Evolutionary conservation across 345 rosid species (phyloP).

Genomic region (Anacardium occidentale): DNA sequence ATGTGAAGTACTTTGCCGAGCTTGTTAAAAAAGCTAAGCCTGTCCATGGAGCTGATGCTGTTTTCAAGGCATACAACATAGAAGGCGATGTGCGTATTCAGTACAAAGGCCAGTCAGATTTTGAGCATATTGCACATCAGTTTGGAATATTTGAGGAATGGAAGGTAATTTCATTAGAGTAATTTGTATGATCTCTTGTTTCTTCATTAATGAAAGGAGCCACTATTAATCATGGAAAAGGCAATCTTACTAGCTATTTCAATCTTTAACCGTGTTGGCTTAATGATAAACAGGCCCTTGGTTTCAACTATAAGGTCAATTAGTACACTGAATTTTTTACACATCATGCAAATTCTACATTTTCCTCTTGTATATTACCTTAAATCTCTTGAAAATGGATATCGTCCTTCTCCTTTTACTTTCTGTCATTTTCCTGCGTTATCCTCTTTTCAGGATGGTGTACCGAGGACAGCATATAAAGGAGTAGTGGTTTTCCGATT

Average conservation of each 20-base stretch:
- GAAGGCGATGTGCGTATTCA: constrained; percentile 69
- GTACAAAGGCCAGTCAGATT: constrained; percentile 72
- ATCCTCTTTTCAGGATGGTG: constrained; percentile 67
- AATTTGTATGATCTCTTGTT: background rate
- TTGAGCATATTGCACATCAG: constrained; percentile 70
- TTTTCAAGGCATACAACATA: constrained; percentile 58
- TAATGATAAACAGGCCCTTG: no score
- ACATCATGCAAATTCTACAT: background rate
- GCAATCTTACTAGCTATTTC: background rate
- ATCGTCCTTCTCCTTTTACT: background rate
- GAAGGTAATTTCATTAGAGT: constrained; percentile 59
- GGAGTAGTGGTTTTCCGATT: constrained; percentile 83
- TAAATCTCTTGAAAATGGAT: background rate
- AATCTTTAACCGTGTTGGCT: background rate
- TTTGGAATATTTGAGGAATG: constrained; percentile 95
- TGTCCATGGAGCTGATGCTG: constrained; percentile 62
- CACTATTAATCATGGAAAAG: background rate
- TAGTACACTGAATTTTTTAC: background rate
- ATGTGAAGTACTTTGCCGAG: constrained; percentile 54
- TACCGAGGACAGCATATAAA: constrained; percentile 92
- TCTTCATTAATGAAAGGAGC: constrained; percentile 1
- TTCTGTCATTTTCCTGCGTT: background rate
- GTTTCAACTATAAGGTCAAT: no score
- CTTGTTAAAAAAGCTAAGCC: constrained; percentile 69
- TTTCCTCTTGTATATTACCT: background rate